Evolutionary conservation across 1,284 basidiomycete genomes (phyloP).

Genomic region (Pterulicium gracile): DNA sequence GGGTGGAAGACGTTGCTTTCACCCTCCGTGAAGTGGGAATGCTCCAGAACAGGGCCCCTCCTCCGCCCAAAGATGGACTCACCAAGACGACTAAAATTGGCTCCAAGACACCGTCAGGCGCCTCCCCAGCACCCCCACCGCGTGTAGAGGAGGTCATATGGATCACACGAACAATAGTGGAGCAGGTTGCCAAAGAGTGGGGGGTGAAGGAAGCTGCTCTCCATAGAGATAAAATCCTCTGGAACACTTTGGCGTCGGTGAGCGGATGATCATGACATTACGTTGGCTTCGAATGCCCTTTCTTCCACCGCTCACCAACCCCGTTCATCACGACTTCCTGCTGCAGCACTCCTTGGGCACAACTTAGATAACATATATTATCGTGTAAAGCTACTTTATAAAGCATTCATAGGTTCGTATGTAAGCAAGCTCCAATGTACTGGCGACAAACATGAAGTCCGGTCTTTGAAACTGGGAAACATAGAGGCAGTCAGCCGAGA

Average conservation of each 20-base stretch:
- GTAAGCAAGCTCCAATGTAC: too few species aligned
- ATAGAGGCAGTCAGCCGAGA: too few species aligned
- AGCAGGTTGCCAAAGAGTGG: neutral
- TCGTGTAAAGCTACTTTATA: too few species aligned
- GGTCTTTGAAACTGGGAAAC: too few species aligned
- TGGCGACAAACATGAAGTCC: too few species aligned
- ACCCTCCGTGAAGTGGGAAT: constrained; percentile 84
- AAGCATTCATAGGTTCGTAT: too few species aligned
- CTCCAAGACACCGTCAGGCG: neutral
- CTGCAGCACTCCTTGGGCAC: too few species aligned
- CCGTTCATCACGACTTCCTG: too few species aligned
- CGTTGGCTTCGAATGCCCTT: too few species aligned
- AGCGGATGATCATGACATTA: too few species aligned
- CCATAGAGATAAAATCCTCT: neutral
- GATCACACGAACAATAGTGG: neutral
- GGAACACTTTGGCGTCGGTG: neutral
- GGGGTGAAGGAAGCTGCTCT: neutral
- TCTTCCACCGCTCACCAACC: too few species aligned
- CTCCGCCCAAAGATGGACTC: neutral
- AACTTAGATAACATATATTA: too few species aligned
- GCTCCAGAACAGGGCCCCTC: constrained; percentile 29
- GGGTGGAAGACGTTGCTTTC: constrained; percentile 80
- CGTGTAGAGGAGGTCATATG: neutral
- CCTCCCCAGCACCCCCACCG: neutral
- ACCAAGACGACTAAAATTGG: neutral